Evolutionary conservation across 2,329 filamentous ascomycete genomes (phyloP).

Genomic region (Fusarium temperatum): DNA sequence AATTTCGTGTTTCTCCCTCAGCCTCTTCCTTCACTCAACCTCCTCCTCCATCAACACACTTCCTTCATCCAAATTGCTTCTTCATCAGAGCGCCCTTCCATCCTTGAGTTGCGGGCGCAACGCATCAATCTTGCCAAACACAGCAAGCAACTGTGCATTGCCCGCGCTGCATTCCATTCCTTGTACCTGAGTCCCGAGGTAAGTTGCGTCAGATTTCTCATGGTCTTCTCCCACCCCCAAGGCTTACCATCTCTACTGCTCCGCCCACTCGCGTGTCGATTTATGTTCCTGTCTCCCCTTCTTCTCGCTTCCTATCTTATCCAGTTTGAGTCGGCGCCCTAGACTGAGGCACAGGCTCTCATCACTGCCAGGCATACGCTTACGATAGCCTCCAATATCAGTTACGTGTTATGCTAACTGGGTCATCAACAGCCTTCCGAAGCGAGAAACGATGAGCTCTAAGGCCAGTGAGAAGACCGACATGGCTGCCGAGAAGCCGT

Average conservation of each 20-base stretch:
- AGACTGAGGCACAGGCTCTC: no score
- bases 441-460: not conserved
- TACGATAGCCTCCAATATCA: no score
- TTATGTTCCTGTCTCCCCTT: not conserved
- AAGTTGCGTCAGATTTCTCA: not conserved
- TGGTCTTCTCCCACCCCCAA: not conserved
- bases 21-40: not conserved
- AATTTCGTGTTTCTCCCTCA: not conserved
- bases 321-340: no score
- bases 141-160: not conserved
- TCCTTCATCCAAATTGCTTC: not conserved
- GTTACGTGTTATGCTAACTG: not conserved
- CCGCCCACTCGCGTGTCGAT: not conserved
- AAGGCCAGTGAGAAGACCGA: not conserved
- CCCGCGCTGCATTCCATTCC: no score
- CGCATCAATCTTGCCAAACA: not conserved
- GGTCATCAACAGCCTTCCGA: fast-evolving
- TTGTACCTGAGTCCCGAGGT: not conserved
- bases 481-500: not conserved
- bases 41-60: not conserved
- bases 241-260: not conserved
- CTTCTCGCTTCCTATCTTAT: not conserved
- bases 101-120: no score
- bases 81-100: not conserved
- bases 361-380: not conserved